Base-by-base conservation (phyloP, 1,139 yeast species). In the Saccharomycopsis hybrid region DNA sequence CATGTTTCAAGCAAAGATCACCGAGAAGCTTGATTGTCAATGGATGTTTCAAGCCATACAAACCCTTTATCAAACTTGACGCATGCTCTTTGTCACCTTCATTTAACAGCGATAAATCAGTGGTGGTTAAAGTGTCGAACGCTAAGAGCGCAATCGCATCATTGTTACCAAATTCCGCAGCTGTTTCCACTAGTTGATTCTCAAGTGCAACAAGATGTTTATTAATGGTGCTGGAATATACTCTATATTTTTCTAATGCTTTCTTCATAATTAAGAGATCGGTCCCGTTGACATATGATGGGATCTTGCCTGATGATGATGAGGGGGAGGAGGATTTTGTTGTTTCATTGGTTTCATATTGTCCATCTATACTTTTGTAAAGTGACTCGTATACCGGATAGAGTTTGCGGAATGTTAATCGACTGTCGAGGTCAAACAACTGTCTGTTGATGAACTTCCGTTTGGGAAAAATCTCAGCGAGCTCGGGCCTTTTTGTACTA, bases 81-180 rank as follows among this genome's bases (percentile, higher is more conserved):
- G 95, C 95, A 62, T 82, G 76, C 2, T 62, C 59, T 55, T 71
- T 73, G 56, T 88, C 96, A 3, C 78, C 85, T 9, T 62, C 61
- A 5, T 56, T 47, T 1, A 49, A 32, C 8, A 29, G 7, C 9
- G 11, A 25, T 46, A 49, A 31, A 57, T 59, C 9, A 58, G 43
- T 1, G 54, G 47, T 2, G 60, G 58, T 68, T 31, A 84, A 62
- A 0, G 82, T 80, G 56, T 73, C 85, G 67, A 74, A 88, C 40
- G 88, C 78, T 27, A 89, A 65, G 13, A 86, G 68, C 1, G 92
- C 71, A 30, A 89, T 78, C 1, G 96, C 96, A 64, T 88, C 88
- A 55, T 80, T 77, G 60, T 85, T 78, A 1, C 96, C 96, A 59
- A 80, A 59, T 59, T 86, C 95, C 0, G 96, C 96, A 5, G 96